Percentiles rank a stretch among this genome's conserved stretches.
These are phyloP conservation scores for Epichloe elymi DNA, from an alignment of 2,329 filamentous ascomycete species.

Conservation along the genomic window DNA sequence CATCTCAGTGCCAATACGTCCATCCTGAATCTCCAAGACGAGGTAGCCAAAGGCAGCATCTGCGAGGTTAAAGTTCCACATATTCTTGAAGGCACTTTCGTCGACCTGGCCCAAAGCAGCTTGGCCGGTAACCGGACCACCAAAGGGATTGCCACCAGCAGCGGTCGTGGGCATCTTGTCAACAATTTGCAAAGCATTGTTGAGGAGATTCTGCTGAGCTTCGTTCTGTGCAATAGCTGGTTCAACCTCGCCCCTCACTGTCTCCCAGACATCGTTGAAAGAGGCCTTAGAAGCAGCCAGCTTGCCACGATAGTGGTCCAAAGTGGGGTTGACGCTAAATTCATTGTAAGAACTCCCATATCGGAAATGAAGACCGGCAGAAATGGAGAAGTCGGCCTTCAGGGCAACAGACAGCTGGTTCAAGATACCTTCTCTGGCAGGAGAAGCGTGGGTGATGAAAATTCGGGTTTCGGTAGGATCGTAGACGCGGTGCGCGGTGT, in stretches of 20 bases:
- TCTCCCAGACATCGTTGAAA: conserved; percentile 99
- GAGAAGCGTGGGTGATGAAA: conserved; percentile 93
- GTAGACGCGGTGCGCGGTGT: conserved; percentile 96
- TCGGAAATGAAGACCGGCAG: conserved; percentile 91
- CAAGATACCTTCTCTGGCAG: conserved; percentile 86
- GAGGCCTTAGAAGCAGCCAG: conserved; percentile 95
- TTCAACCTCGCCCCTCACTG: conserved; percentile 90
- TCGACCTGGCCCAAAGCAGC: conserved; percentile 77
- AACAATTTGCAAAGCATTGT: conserved; percentile 86
- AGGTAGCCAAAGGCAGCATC: conserved; percentile 96
- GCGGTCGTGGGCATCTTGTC: conserved; percentile 95
- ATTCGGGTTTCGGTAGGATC: conserved; percentile 95
- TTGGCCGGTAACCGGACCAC: conserved; percentile 64
- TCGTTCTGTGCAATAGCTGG: conserved; percentile 89
- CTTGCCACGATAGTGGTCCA: conserved; percentile 98
- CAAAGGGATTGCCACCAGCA: conserved; percentile 92
- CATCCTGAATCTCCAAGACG: conserved; percentile 87
- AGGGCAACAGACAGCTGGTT: conserved; percentile 96
- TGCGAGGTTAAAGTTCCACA: conserved; percentile 99
- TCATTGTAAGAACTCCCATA: conserved; percentile 99
- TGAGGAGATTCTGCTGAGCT: conserved; percentile 80
- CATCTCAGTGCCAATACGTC: conserved; percentile 97
- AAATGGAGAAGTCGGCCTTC: conserved; percentile 97
- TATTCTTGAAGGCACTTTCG: conserved; percentile 99
- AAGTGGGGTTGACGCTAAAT: conserved; percentile 94